Evolutionary conservation across 768 basidiomycete species (phyloP), one percentile per base, ranked within the genome.

Genomic region (Lactarius tabidus): DNA sequence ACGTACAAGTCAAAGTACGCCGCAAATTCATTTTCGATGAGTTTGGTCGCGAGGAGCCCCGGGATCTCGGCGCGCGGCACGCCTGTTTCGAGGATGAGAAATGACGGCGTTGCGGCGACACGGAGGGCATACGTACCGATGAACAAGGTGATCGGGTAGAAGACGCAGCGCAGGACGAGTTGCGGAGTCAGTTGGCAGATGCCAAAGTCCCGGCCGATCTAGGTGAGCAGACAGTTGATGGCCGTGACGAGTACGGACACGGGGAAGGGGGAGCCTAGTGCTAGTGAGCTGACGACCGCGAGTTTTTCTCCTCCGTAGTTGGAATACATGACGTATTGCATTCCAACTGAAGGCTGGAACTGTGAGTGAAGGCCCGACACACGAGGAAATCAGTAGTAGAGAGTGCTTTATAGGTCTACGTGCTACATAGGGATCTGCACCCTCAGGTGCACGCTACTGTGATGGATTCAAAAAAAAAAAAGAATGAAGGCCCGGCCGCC

Each of bases 141-240:
- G 33, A 33, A 33, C 4, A 33, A 33, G 3, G 33, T 33, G 33
- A 95, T 66, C 31, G 94, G 94, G 77, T 95, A 95, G 79, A 91
- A 90, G 70, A 95, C 75, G 77, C 96, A 95, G 48, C 91, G 87
- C 65, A 95, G 77, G 70, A 94, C 81, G 66, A 95, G 85, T 73
- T 95, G 86, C 29, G 96, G 80, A 3, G 93, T 95, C 60, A 95
- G 84, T 0, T 82, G 80, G 71, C 88, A 83, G 70, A 95, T 91
- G 41, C 89, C 91, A 71, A 94, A 93, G 57, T 90, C 92, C 64
- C 81, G 84, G 36, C 93, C 93, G 73, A 94, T 83, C 93, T 92
- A 95, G 33, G 91, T 93, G 43, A 95, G 82, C 14, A 94, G 79
- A 51, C 89, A 93, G 72, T 95, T 93, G 75, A 93, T 85, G 59